Base-by-base conservation (phyloP, 2,329 filamentous ascomycete genomes). In the Colletotrichum sp. region DNA sequence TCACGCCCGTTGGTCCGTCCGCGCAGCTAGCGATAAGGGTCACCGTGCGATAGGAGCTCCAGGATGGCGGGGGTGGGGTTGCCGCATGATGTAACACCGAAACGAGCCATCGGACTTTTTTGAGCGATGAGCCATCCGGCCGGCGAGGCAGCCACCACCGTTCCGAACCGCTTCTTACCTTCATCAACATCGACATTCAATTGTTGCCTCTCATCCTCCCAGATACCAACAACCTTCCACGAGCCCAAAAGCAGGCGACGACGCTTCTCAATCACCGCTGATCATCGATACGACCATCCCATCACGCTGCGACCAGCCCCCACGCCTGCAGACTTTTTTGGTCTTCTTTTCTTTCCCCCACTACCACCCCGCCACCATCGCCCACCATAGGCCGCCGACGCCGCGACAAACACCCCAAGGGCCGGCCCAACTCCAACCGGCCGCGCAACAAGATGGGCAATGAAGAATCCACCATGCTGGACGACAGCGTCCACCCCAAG, bases 361-460 rank as follows among this genome's bases (percentile, higher is more conserved):
- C 28, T 13, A 32, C 64, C 26, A 30, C 34, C 74, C 64, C 65
- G 30, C 71, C 72, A 57, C 18, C 36, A n/a, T 58, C 18, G 74
- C 74, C 79, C 81, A 86, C 79, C 74, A 86, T 86, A 86, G 85
- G 84, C 80, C 84, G 84, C 77, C 82, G 82, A 80, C 83, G 82
- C 74, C 83, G 82, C 75, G 79, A 83, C 71, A 82, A 82, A 63
- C 81, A 85, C 72, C 80, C 84, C 78, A 80, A 82, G 67, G 81
- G 81, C 82, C 76, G 79, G 81, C 34, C 79, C 81, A 79, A 82
- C 83, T 74, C 80, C 79, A 80, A 82, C 80, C 77, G 81, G 71
- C 70, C 70, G 58, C 80, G 79, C 78, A 83, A 80, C 80, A 95
- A 87, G 72, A 98, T 98, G 96, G 96, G 96, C 75, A 95, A 98